phyloP scores from a whole-genome alignment of 441 rosid genomes.

The Isatis lusitanica region DNA sequence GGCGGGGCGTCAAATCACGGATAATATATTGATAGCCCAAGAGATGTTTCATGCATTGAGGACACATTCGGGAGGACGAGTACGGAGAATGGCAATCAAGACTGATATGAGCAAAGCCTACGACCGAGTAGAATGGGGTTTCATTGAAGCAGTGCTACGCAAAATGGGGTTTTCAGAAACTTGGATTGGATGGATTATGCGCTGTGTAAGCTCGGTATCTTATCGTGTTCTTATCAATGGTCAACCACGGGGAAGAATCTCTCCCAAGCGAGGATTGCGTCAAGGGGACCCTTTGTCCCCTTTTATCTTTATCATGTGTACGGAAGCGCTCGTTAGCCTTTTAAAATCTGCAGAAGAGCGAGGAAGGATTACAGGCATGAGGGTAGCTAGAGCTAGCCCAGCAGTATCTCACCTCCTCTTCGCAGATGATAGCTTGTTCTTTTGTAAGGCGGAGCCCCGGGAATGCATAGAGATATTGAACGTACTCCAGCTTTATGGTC shows the following conservation, averaged over 20 bases:
- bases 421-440: neutral
- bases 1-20: neutral
- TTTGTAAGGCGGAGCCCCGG: neutral
- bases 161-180: neutral
- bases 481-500: neutral
- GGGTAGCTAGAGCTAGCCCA: neutral
- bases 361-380: neutral
- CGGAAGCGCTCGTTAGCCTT: neutral
- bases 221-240: neutral
- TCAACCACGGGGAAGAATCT: rapidly evolving
- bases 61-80: neutral
- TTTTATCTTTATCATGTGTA: neutral
- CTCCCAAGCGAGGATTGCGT: neutral
- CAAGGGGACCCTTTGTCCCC: neutral
- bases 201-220: neutral
- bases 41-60: neutral
- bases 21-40: neutral
- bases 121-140: neutral
- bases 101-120: neutral
- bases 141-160: neutral
- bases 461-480: no score
- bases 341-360: neutral
- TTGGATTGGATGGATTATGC: neutral
- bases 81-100: neutral
- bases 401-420: neutral